Evolutionary conservation across 208 protist species (phyloP), one percentile per base, ranked within the genome.

Genomic region (Tritrichomonas foetus): DNA sequence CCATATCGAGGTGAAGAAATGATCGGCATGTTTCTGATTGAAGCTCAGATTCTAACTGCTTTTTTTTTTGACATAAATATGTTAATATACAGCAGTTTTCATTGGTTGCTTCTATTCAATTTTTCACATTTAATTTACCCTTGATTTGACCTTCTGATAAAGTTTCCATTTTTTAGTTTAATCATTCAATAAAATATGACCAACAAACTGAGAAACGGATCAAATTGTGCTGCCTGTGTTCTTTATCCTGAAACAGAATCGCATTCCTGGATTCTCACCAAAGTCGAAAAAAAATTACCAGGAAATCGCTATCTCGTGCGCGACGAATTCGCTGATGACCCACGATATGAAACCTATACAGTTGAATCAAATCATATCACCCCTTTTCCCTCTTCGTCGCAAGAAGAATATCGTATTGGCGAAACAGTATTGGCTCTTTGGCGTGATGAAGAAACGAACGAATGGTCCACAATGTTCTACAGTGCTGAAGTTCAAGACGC

Each of bases 401-500:
- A 53, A 9, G 44, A 49, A 84, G 36, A 33, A 33, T 84, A 84
- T 44, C 49, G 53, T 53, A 11, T 13, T n/a, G 74, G 74, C 1
- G 74, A 84, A 33, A 33, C 20, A n/a, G 36, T 84, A 13, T 8
- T 84, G 22, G 74, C 74, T 84, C 25, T 84, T 3, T 84, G 74
- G 74, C 36, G 53, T 84, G 74, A 84, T 53, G 74, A 33, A 53
- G 36, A 3, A 84, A 44, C 27, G 3, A 84, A 84, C 22, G 41
- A 84, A 53, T 84, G 74, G 74, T 84, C 74, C 49, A 84, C 74
- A 53, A 84, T 84, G 74, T 84, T 84, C 53, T 84, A 84, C 20
- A 44, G 22, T 47, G 74, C 74, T 8, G 44, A 49, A 84, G 74
- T 84, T 53, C 41, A 53, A 33, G 74, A 84, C 3, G 25, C 16